A percentile compares a stretch with the other conserved stretches of the same genome.
phyloP scores from a whole-genome alignment of 345 rosid species.

The Nasturtium officinale region DNA sequence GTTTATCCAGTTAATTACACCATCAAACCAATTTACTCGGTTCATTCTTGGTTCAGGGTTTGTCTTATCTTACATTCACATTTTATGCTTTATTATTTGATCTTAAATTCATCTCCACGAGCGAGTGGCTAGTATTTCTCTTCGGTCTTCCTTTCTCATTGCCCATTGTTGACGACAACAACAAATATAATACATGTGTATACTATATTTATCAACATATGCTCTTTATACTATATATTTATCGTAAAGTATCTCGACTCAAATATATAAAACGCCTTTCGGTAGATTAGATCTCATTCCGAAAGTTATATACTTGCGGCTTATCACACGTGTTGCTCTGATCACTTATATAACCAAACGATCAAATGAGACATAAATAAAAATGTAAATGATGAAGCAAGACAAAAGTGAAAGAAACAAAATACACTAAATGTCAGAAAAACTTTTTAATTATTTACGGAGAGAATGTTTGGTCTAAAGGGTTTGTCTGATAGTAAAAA shows the following conservation, averaged over 20 bases:
- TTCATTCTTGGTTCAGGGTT: too few relatives aligned
- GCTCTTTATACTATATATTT: not conserved
- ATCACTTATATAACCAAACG: not conserved
- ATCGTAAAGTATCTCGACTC: conserved; percentile 13
- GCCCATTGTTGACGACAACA: conserved; percentile 14
- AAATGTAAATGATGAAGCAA: not conserved
- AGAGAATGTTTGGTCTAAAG: not conserved
- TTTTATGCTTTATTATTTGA: too few relatives aligned
- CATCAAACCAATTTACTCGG: too few relatives aligned
- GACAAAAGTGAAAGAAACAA: not conserved
- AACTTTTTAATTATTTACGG: not conserved
- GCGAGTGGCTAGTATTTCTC: too few relatives aligned
- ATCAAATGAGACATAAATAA: not conserved
- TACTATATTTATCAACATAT: not conserved
- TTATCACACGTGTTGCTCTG: conserved; percentile 27
- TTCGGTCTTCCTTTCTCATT: not conserved
- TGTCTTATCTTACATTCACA: too few relatives aligned
- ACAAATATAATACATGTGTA: not conserved
- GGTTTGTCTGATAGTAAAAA: not conserved
- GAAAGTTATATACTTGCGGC: too few relatives aligned
- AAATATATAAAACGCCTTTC: conserved; percentile 24
- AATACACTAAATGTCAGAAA: not conserved
- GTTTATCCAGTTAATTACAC: too few relatives aligned
- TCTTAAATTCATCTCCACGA: too few relatives aligned
- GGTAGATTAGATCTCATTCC: conserved; percentile 22